These are phyloP conservation scores for Phytopythium montanum DNA, from an alignment of 352 stramenopile genomes.

Conservation along the genomic window DNA sequence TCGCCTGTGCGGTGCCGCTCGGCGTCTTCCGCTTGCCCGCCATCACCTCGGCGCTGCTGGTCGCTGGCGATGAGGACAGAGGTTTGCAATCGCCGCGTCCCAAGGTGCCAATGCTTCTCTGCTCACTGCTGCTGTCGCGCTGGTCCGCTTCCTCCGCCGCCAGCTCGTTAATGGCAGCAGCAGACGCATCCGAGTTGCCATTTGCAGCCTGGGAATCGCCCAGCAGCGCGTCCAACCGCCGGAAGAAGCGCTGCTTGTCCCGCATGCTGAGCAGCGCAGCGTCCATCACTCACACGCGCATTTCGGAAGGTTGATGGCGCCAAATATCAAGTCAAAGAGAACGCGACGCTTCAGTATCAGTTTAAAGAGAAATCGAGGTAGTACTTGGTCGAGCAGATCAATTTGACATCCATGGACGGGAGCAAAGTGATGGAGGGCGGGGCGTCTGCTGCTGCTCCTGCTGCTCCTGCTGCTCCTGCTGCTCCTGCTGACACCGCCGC, in stretches of 20 bases:
- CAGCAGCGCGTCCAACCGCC: constrained; percentile 36
- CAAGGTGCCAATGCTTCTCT: too few species aligned
- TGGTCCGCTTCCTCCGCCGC: background rate
- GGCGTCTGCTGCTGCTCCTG: too few species aligned
- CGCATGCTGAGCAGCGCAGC: constrained; percentile 29
- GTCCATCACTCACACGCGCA: constrained; percentile 14
- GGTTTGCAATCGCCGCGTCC: background rate
- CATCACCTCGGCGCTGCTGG: background rate
- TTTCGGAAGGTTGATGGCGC: too few species aligned
- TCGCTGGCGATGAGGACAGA: background rate
- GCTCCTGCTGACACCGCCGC: background rate
- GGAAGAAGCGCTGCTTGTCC: constrained; percentile 47
- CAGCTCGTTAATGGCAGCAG: constrained; percentile 7
- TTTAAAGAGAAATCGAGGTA: background rate
- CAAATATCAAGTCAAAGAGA: too few species aligned
- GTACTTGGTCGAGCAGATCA: too few species aligned
- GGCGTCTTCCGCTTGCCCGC: constrained; percentile 3
- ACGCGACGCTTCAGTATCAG: background rate
- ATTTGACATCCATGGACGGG: background rate
- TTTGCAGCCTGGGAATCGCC: background rate
- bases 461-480: background rate
- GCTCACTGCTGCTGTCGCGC: background rate
- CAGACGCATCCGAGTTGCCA: background rate
- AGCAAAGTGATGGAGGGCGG: background rate
- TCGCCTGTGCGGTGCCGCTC: background rate